Conservation (phyloP, 148 eudicot species). For the Vaccinium darrowii region DNA sequence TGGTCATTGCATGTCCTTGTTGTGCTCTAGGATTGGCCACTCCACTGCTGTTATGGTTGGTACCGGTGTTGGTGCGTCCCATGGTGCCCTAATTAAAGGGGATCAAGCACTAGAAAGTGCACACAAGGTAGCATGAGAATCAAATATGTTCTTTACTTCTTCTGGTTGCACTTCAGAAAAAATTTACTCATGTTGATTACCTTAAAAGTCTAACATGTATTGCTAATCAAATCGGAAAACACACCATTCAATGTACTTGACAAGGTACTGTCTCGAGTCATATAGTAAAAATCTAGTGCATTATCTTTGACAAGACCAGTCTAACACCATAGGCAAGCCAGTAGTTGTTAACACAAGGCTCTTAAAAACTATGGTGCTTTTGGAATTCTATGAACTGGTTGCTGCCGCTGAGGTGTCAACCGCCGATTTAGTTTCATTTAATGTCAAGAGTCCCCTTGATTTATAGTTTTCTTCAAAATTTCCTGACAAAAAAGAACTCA, state of each 20-base stretch:
- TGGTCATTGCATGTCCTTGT: conserved; percentile 98
- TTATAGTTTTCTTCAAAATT: neutral
- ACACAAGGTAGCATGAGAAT: too few species aligned
- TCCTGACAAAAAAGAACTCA: neutral
- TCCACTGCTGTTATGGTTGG: conserved; percentile 78
- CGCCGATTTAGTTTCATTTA: neutral
- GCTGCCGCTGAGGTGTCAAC: conserved; percentile 84
- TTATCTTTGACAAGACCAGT: conserved; percentile 93
- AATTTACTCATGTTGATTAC: neutral
- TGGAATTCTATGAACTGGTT: conserved; percentile 64
- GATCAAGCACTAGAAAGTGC: too few species aligned
- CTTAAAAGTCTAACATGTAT: neutral
- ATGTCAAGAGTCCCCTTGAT: neutral
- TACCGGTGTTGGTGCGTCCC: too few species aligned
- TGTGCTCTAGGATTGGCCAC: conserved; percentile 97
- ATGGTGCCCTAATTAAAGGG: too few species aligned
- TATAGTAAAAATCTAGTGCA: conserved; percentile 20
- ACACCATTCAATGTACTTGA: conserved; percentile 48
- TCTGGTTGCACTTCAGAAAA: conserved; percentile 35
- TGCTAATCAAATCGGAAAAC: neutral
- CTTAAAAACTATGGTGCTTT: conserved; percentile 51
- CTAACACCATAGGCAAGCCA: conserved; percentile 86
- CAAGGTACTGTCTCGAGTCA: too few species aligned
- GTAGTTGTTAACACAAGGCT: conserved; percentile 67
- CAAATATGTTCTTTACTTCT: too few species aligned